phyloP scores from a whole-genome alignment of 1,284 basidiomycete genomes.

The Pseudozyma sp. region DNA sequence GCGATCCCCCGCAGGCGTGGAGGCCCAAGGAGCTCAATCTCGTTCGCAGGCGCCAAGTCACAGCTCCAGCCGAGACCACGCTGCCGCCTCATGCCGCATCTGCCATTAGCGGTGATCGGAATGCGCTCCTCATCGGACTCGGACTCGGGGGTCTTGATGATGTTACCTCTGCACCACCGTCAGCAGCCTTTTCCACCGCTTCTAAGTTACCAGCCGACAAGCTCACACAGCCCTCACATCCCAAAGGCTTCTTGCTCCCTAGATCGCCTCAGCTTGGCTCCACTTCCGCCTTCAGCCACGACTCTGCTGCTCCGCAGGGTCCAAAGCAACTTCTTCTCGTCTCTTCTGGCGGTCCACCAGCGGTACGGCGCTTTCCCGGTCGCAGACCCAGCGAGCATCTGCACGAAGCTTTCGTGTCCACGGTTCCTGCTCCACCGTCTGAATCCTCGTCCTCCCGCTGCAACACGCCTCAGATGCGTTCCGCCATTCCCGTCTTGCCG shows the following conservation, averaged over 20 bases:
- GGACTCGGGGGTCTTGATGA: constrained; percentile 23
- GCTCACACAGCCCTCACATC: constrained; percentile 10
- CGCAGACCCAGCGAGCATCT: constrained; percentile 31
- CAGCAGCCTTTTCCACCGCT: background rate
- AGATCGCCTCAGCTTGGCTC: constrained; percentile 20
- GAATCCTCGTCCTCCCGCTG: constrained; percentile 29
- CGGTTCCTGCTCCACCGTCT: background rate
- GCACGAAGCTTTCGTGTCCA: constrained; percentile 17
- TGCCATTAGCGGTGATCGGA: constrained; percentile 20
- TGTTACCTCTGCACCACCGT: constrained; percentile 5
- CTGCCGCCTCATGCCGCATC: constrained; percentile 18
- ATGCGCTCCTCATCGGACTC: constrained; percentile 36
- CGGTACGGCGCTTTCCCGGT: constrained; percentile 26
- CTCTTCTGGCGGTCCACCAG: constrained; percentile 35
- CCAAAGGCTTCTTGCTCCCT: constrained; percentile 5
- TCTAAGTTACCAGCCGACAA: constrained; percentile 8
- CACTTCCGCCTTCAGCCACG: constrained; percentile 4
- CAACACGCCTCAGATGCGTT: constrained; percentile 36
- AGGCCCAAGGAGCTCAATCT: constrained; percentile 53
- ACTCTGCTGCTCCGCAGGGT: constrained; percentile 10
- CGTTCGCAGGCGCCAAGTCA: constrained; percentile 27
- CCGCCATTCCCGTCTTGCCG: constrained; percentile 45
- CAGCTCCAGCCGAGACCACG: constrained; percentile 14
- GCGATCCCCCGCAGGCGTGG: constrained; percentile 31
- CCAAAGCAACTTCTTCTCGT: constrained; percentile 40